Evolutionary conservation across 495 filamentous ascomycete species (phyloP).

Genomic region (Penicillium nucicola): DNA sequence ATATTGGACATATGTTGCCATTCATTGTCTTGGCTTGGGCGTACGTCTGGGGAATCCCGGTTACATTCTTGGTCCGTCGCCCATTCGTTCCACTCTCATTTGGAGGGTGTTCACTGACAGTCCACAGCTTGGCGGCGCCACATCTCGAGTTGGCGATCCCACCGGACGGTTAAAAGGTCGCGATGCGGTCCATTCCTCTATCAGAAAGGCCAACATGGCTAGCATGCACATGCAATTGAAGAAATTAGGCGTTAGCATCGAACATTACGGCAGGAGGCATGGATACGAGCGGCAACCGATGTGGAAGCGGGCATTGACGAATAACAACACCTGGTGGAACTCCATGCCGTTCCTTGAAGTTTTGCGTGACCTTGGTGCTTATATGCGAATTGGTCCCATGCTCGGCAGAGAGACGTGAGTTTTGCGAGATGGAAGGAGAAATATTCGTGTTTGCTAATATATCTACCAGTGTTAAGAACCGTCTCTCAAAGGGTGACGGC

Average conservation of each 20-base stretch:
- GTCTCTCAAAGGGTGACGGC: slow-evolving; percentile 75
- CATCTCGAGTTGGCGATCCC: slow-evolving; percentile 84
- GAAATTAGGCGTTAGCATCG: slow-evolving; percentile 70
- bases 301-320: slow-evolving; percentile 63
- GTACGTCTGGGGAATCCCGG: slow-evolving; percentile 76
- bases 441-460: slow-evolving; percentile 16
- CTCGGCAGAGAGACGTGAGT: slow-evolving; percentile 85
- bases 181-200: slow-evolving; percentile 48
- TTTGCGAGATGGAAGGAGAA: not conserved
- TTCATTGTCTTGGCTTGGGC: slow-evolving; percentile 95
- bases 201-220: slow-evolving; percentile 65
- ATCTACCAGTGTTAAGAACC: slow-evolving; percentile 67
- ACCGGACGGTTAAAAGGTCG: slow-evolving; percentile 70
- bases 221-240: slow-evolving; percentile 80
- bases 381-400: slow-evolving; percentile 79
- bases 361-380: slow-evolving; percentile 63
- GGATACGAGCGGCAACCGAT: slow-evolving; percentile 59
- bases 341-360: slow-evolving; percentile 66
- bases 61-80: slow-evolving; percentile 61
- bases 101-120: slow-evolving; percentile 6
- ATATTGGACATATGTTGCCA: slow-evolving; percentile 89
- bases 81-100: not conserved
- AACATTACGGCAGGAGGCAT: slow-evolving; percentile 53
- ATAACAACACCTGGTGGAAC: slow-evolving; percentile 83
- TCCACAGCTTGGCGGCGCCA: slow-evolving; percentile 73